Percentiles rank a stretch among this genome's conserved stretches.
Conservation (phyloP, 306 rosid genomes). For the Coriaria nepalensis region DNA sequence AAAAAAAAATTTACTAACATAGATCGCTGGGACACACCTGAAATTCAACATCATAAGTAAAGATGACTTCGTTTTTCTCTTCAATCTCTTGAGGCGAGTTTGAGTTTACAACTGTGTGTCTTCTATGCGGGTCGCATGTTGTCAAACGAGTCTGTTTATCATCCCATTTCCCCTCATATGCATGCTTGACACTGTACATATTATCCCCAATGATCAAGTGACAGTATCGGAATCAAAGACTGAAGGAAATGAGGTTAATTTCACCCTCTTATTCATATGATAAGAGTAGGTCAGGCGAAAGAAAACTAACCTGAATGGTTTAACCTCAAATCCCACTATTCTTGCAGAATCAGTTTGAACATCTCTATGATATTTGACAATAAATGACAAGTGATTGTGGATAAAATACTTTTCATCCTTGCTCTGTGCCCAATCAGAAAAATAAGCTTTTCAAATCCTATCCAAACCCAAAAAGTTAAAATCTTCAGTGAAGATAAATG, state of each 20-base stretch:
- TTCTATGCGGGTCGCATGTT: conserved; percentile 54
- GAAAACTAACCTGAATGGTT: conserved; percentile 55
- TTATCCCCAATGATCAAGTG: neutral
- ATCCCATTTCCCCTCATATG: conserved; percentile 40
- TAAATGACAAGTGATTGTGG: conserved; percentile 84
- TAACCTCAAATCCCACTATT: conserved; percentile 93
- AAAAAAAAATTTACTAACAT: neutral
- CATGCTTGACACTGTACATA: conserved; percentile 44
- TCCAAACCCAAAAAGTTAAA: neutral
- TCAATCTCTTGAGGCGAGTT: conserved; percentile 59
- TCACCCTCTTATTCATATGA: too few species aligned
- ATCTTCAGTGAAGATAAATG: conserved; percentile 8
- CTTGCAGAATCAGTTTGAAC: conserved; percentile 54
- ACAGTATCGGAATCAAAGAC: neutral
- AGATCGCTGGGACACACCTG: conserved; percentile 21
- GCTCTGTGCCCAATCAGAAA: conserved; percentile 37
- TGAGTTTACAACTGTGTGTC: conserved; percentile 34
- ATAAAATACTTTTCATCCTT: conserved; percentile 68
- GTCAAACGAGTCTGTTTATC: conserved; percentile 37
- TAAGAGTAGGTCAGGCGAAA: neutral
- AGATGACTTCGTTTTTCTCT: conserved; percentile 46
- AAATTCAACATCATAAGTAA: conserved; percentile 54
- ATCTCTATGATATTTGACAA: conserved; percentile 72
- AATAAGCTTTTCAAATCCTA: neutral
- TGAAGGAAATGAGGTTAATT: too few species aligned